Base-by-base conservation (phyloP, 169 alveolate species). In the Eimeria acervulina region DNA sequence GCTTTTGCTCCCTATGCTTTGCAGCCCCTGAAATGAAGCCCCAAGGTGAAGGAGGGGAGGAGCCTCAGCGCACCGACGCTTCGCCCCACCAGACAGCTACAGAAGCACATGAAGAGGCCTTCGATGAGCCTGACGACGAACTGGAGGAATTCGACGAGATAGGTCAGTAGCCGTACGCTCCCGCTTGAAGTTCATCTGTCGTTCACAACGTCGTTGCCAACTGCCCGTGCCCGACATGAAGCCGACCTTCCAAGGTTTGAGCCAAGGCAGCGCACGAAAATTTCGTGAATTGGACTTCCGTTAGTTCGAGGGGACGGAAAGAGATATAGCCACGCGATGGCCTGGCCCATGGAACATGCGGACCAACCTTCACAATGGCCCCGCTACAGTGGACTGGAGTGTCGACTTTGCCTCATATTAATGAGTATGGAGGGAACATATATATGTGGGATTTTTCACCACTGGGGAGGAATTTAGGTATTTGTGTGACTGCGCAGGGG, bases 61-160 rank as follows among this genome's bases (percentile, higher is more conserved):
- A 87, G 44, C 68, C 94, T 38, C 59, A 61, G 94, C 83, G 78
- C 94, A 28, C 94, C n/a, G 94, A 63, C n/a, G 80, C 94, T 12
- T 74, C 94, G 33, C 68, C 94, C 26, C 90, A 78, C 42, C 74
- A 78, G 36, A 70, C 74, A 74, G 47, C 55, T 52, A 89, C 44
- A 55, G 96, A 66, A 76, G 90, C 88, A 10, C 96, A 95, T 28
- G 95, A 95, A 33, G 95, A 91, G 47, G 78, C 96, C 17, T 95
- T 95, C 38, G 97, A 95, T 38, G 97, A 95, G 78, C 97, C 97
- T 28, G 97, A 95, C 44, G 97, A 95, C 88, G 97, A 95, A 66
- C 91, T 95, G 26, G 97, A 95, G 81, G 97, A 95, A 36, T 95
- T 95, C 83, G 97, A 95, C 38, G 96, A 90, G 66, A 95, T 95